Evolutionary conservation across 306 rosid genomes (phyloP).

Genomic region (Urtica urens): DNA sequence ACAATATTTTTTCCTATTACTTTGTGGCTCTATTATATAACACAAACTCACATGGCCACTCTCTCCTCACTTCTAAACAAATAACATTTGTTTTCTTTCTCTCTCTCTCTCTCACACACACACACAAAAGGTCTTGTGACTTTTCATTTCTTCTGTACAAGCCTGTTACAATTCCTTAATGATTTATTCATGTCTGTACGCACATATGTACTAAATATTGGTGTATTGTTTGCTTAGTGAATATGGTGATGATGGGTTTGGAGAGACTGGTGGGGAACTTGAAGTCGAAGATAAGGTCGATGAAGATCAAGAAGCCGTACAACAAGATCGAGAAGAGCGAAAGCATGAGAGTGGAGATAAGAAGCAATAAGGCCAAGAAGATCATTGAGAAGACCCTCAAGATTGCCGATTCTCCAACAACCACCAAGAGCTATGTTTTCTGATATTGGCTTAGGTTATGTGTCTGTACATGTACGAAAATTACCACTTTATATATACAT

Average conservation of each 20-base stretch:
- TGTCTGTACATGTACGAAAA: background rate
- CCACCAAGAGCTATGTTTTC: constrained; percentile 34
- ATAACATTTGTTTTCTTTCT: background rate
- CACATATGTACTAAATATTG: background rate
- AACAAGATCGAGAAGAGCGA: constrained; percentile 93
- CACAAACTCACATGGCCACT: background rate
- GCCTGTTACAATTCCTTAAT: background rate
- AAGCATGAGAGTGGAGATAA: constrained; percentile 89
- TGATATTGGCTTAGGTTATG: constrained; percentile 19
- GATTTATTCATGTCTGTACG: background rate
- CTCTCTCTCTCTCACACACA: background rate
- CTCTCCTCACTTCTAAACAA: background rate
- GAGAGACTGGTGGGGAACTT: constrained; percentile 51
- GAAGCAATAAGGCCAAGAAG: constrained; percentile 77
- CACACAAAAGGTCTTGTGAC: background rate
- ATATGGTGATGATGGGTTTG: constrained; percentile 40
- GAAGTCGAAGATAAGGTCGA: constrained; percentile 51
- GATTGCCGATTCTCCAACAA: constrained; percentile 68
- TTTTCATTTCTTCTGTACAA: background rate
- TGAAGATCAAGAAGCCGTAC: constrained; percentile 65
- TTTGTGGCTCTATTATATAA: background rate
- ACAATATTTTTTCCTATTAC: background rate
- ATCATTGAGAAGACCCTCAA: constrained; percentile 64
- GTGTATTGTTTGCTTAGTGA: background rate
- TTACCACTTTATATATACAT: background rate